These are phyloP conservation scores for Chaetomiaceae sp. DNA, from an alignment of 2,329 filamentous ascomycete genomes.

Conservation along the genomic window DNA sequence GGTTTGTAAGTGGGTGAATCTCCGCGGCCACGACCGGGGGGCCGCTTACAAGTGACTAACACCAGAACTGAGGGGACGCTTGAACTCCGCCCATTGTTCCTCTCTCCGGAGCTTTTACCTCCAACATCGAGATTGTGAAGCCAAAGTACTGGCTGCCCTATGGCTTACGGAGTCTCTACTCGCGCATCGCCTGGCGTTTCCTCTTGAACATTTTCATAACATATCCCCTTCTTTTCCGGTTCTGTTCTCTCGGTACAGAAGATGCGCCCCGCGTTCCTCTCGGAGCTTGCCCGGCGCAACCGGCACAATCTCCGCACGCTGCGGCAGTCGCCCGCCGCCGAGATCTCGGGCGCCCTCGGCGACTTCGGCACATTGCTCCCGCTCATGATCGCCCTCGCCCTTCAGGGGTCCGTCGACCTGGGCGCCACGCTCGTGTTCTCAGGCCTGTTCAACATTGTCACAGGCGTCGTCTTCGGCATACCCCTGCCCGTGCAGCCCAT, in stretches of 20 bases:
- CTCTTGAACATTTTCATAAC: too few species aligned
- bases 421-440: constrained; percentile 83
- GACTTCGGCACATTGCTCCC: constrained; percentile 87
- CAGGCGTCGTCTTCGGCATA: constrained; percentile 76
- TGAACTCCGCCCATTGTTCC: too few species aligned
- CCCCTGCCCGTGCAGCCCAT: constrained; percentile 89
- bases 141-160: too few species aligned
- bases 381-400: constrained; percentile 77
- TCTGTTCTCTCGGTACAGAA: constrained; percentile 16
- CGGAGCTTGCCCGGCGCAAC: constrained; percentile 29
- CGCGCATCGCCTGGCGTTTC: too few species aligned
- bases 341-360: constrained; percentile 81
- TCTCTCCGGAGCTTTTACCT: too few species aligned
- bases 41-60: too few species aligned
- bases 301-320: constrained; percentile 46
- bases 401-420: constrained; percentile 72
- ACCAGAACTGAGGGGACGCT: too few species aligned
- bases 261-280: background rate
- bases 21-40: too few species aligned
- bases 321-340: constrained; percentile 47
- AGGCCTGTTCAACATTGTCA: constrained; percentile 78
- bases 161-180: too few species aligned
- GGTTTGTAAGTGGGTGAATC: too few species aligned
- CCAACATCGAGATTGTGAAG: too few species aligned
- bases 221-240: too few species aligned